phyloP scores from a whole-genome alignment of 257 asterid genomes.

The Haberlea rhodopensis region DNA sequence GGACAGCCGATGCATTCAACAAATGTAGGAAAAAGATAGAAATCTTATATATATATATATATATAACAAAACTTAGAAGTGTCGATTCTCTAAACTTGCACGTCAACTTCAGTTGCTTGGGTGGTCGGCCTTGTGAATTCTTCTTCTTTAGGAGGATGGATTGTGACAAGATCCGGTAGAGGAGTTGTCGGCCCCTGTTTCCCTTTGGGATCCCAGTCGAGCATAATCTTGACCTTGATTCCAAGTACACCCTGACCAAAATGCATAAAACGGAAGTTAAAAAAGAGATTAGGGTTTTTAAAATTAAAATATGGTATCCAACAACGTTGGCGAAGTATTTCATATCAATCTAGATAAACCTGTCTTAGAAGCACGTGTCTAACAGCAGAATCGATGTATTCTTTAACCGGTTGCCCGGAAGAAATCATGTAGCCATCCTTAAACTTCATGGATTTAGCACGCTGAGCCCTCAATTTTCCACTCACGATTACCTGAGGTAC shows the following conservation, averaged over 20 bases:
- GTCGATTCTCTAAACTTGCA: conserved; percentile 23
- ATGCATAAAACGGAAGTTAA: neutral
- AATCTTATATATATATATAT: neutral
- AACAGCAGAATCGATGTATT: conserved; percentile 40
- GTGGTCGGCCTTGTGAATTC: conserved; percentile 19
- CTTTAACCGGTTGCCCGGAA: conserved; percentile 41
- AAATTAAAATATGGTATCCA: neutral
- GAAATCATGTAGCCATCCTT: conserved; percentile 43
- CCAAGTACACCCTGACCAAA: conserved; percentile 33
- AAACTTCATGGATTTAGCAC: conserved; percentile 40
- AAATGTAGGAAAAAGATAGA: neutral
- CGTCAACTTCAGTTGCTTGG: conserved; percentile 30
- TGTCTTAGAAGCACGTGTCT: conserved; percentile 37
- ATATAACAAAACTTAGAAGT: neutral
- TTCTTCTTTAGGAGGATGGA: conserved; percentile 35
- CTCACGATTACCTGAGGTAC: conserved; percentile 32
- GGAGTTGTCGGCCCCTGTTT: conserved; percentile 38
- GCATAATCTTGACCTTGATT: conserved; percentile 41
- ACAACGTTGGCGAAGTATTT: neutral
- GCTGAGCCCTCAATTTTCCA: conserved; percentile 35
- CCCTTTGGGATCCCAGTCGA: conserved; percentile 42
- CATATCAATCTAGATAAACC: conserved; percentile 10
- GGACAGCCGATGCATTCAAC: neutral
- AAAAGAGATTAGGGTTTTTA: too few relatives aligned
- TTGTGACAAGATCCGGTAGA: conserved; percentile 37